A percentile compares a stretch with the other conserved stretches of the same genome.
Evolutionary conservation across 805 yeast genomes (phyloP).

Genomic region (Starmerella bombicola): DNA sequence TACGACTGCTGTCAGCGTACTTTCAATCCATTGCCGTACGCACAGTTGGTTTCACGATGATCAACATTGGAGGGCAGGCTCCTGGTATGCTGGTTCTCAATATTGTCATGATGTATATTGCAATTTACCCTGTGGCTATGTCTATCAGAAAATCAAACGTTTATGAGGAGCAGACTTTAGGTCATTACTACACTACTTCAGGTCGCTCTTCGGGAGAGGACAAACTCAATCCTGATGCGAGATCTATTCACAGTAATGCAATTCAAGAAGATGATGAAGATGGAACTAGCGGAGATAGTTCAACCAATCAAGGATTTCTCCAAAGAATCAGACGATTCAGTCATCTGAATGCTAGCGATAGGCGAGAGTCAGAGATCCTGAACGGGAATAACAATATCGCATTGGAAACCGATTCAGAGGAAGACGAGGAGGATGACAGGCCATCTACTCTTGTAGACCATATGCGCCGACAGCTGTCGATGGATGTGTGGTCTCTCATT

Average conservation of each 20-base stretch:
- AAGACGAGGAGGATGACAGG: constrained; percentile 21
- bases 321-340: constrained; percentile 1
- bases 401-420: constrained; percentile 20
- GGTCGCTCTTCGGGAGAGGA: not conserved
- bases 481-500: constrained; percentile 88
- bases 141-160: constrained; percentile 94
- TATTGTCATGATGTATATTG: constrained; percentile 95
- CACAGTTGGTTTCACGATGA: constrained; percentile 80
- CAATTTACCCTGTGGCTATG: constrained; percentile 91
- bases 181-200: constrained; percentile 45
- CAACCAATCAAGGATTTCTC: not conserved
- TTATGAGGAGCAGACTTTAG: constrained; percentile 91
- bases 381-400: not conserved
- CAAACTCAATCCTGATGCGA: not conserved
- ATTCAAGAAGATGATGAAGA: constrained; percentile 3
- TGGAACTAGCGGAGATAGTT: constrained; percentile 3
- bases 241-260: constrained; percentile 5
- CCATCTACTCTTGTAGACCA: constrained; percentile 38
- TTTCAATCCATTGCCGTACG: constrained; percentile 87
- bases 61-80: constrained; percentile 56
- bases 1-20: constrained; percentile 64
- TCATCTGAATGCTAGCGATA: constrained; percentile 7
- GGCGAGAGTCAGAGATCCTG: constrained; percentile 9
- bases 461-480: constrained; percentile 79
- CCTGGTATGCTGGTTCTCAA: constrained; percentile 91